phyloP scores from a whole-genome alignment of 495 filamentous ascomycete species.

The Glonium stellatum region DNA sequence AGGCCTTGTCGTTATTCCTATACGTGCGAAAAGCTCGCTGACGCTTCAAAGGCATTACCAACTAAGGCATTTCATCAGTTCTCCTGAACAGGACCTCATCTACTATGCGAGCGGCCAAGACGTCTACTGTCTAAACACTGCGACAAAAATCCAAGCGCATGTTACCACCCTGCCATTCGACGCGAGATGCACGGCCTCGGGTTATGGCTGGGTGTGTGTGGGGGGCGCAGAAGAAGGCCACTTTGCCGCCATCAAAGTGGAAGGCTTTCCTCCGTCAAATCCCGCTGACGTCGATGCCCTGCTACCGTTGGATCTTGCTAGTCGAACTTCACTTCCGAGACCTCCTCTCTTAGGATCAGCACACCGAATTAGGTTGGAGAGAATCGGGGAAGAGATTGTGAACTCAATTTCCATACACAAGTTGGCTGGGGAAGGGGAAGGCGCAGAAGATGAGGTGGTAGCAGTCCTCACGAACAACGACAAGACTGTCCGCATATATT shows the following conservation, averaged over 20 bases:
- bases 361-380: constrained; percentile 33
- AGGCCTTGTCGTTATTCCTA: constrained; percentile 32
- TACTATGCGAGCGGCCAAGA: constrained; percentile 74
- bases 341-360: constrained; percentile 27
- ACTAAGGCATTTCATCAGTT: constrained; percentile 83
- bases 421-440: constrained; percentile 34
- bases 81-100: constrained; percentile 63
- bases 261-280: constrained; percentile 36
- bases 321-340: constrained; percentile 28
- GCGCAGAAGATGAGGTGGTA: constrained; percentile 50
- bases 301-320: constrained; percentile 48
- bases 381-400: constrained; percentile 46
- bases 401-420: constrained; percentile 67
- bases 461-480: constrained; percentile 84
- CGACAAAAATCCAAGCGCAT: constrained; percentile 63
- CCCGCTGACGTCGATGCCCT: constrained; percentile 54
- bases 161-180: constrained; percentile 74
- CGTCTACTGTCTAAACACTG: constrained; percentile 59
- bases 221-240: constrained; percentile 76
- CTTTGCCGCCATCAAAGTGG: constrained; percentile 70
- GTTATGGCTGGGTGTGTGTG: constrained; percentile 80
- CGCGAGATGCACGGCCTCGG: constrained; percentile 76
- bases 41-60: constrained; percentile 68
- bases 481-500: constrained; percentile 71
- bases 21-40: constrained; percentile 17